Evolutionary conservation across 768 basidiomycete genomes (phyloP).

Genomic region (Trichaptum fuscoviolaceum): DNA sequence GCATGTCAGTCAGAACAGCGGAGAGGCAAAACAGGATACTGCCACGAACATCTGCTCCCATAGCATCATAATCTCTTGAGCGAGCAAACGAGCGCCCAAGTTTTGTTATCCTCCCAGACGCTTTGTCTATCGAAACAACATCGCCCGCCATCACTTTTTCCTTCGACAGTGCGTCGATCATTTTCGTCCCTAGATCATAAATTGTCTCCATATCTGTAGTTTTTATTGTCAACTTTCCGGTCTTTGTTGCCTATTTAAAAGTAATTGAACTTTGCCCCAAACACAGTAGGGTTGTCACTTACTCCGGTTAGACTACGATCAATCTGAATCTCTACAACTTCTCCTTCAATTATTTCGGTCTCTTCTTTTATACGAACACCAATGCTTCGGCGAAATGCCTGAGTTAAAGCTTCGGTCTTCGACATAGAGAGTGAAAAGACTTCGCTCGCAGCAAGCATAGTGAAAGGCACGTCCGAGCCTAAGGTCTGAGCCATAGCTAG

Average conservation of each 20-base stretch:
- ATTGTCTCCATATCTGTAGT: constrained; percentile 99
- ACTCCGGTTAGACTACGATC: constrained; percentile 96
- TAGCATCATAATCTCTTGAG: constrained; percentile 96
- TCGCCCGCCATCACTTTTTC: constrained; percentile 96
- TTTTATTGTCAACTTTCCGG: constrained; percentile 95
- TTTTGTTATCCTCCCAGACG: constrained; percentile 94
- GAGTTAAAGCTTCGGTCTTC: constrained; percentile 96
- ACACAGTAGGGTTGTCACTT: constrained; percentile 21
- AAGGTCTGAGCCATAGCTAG: constrained; percentile 94
- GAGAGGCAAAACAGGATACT: constrained; percentile 3
- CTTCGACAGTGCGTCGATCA: constrained; percentile 96
- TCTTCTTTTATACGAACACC: constrained; percentile 98
- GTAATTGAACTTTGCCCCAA: neutral
- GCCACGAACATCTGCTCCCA: constrained; percentile 90
- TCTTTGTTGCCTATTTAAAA: constrained; percentile 82
- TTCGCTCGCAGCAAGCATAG: constrained; percentile 96
- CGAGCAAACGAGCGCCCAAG: constrained; percentile 95
- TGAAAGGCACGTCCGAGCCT: constrained; percentile 93
- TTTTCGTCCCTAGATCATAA: constrained; percentile 97
- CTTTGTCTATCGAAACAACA: constrained; percentile 95
- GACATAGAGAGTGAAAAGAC: constrained; percentile 98
- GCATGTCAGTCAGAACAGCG: constrained; percentile 5
- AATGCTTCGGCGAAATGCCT: constrained; percentile 93
- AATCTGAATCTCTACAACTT: constrained; percentile 98
- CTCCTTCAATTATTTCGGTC: constrained; percentile 95